These are phyloP conservation scores for Parachaetomium inaequale DNA, from an alignment of 495 filamentous ascomycete genomes.

Conservation along the genomic window DNA sequence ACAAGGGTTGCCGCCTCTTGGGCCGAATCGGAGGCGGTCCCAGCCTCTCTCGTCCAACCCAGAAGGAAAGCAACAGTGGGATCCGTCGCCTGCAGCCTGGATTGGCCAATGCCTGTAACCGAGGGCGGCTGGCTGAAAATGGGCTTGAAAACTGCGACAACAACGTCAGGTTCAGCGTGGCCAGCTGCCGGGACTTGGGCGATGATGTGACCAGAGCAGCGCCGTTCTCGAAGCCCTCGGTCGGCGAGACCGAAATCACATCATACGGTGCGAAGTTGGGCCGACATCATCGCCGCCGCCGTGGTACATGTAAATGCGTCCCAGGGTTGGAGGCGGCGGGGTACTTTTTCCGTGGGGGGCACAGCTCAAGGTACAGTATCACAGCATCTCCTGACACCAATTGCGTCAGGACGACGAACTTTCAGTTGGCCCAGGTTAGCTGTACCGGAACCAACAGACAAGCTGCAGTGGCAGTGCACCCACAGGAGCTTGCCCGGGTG, in stretches of 20 bases:
- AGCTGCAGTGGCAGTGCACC: background rate
- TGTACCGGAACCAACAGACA: no score
- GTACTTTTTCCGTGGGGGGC: background rate
- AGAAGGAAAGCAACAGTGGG: background rate
- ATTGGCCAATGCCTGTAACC: constrained; percentile 5
- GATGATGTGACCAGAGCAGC: background rate
- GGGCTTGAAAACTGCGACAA: background rate
- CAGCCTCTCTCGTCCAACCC: background rate
- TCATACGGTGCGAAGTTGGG: background rate
- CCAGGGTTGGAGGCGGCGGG: background rate
- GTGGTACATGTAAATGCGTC: background rate
- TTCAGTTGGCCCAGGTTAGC: no score
- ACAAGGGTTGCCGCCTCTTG: constrained; percentile 4
- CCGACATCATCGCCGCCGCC: background rate
- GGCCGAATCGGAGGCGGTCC: constrained; percentile 13
- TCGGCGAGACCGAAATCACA: background rate
- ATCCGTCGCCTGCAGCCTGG: background rate
- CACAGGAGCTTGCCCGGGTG: no score
- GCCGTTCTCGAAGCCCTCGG: background rate
- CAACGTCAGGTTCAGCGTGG: no score
- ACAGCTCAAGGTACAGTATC: no score
- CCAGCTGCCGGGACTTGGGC: background rate
- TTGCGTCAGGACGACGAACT: no score
- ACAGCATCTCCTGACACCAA: no score
- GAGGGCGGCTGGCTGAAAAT: background rate